Conservation (phyloP, 495 filamentous ascomycete genomes). For the Penicillium psychrofluorescens region DNA sequence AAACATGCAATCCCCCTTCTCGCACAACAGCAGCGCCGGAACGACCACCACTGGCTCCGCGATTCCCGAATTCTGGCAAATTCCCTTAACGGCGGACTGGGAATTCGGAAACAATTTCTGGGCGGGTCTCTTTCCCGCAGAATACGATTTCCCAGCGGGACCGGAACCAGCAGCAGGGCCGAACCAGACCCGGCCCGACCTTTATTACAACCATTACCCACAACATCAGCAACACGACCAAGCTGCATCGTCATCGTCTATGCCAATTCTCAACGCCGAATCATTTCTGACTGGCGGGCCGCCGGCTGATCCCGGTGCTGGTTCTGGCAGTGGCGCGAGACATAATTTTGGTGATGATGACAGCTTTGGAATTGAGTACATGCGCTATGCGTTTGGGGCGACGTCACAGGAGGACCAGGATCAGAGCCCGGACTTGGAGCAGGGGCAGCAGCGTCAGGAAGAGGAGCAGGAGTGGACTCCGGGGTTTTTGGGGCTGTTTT, state of each 20-base stretch:
- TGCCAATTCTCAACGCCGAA: conserved; percentile 14
- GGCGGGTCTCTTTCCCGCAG: conserved; percentile 18
- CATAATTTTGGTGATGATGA: background rate
- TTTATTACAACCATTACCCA: too few species aligned
- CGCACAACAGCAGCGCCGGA: conserved; percentile 10
- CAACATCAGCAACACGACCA: background rate
- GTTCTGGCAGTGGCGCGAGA: too few species aligned
- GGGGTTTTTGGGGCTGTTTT: conserved; percentile 16
- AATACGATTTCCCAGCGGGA: background rate
- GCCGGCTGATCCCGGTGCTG: background rate
- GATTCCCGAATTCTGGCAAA: conserved; percentile 31
- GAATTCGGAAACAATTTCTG: conserved; percentile 25
- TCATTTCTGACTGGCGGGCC: conserved; percentile 10
- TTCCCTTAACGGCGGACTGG: conserved; percentile 32
- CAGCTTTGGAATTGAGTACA: background rate
- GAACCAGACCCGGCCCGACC: too few species aligned
- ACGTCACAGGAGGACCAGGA: background rate
- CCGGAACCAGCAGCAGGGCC: too few species aligned
- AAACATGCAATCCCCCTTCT: conserved; percentile 18
- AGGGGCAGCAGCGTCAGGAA: background rate
- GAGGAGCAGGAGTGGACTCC: conserved; percentile 7
- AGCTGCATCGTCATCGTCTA: background rate
- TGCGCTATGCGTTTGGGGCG: conserved; percentile 2
- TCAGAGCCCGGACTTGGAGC: conserved; percentile 1
- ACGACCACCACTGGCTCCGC: conserved; percentile 4